These are phyloP conservation scores for Juglanconis sp. DNA, from an alignment of 2,329 filamentous ascomycete species.

Conservation along the genomic window DNA sequence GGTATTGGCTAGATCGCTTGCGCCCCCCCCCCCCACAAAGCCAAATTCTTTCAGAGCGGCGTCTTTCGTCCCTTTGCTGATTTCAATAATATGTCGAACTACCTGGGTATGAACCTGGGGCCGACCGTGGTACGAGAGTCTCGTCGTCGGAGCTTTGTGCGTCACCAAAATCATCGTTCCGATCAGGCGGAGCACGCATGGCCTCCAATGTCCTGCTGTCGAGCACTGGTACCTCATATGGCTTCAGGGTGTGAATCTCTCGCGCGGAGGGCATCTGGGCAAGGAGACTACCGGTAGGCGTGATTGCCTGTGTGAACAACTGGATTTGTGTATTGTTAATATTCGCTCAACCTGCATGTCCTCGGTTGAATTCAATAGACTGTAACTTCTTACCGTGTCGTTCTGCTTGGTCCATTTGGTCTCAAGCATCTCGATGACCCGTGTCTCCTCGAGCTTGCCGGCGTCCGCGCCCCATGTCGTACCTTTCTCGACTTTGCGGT, in stretches of 20 bases:
- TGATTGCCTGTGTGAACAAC: constrained; percentile 78
- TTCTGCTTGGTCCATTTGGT: constrained; percentile 91
- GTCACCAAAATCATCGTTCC: constrained; percentile 38
- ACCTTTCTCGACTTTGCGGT: constrained; percentile 72
- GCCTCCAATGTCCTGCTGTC: constrained; percentile 62
- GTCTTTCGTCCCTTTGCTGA: not conserved
- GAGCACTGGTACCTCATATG: constrained; percentile 63
- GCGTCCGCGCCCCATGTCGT: constrained; percentile 76
- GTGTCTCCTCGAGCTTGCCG: constrained; percentile 77
- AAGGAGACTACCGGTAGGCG: constrained; percentile 67
- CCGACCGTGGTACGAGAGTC: constrained; percentile 20
- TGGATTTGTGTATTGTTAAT: constrained; percentile 32
- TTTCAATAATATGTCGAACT: constrained; percentile 20
- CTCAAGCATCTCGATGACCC: constrained; percentile 83
- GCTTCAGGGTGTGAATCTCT: constrained; percentile 73
- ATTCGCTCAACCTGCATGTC: not conserved
- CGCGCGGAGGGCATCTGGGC: constrained; percentile 82
- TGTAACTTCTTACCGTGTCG: constrained; percentile 66
- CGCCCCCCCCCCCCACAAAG: too few species aligned
- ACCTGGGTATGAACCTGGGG: constrained; percentile 13
- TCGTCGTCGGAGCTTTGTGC: constrained; percentile 43
- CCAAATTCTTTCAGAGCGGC: too few species aligned
- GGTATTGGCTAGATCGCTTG: too few species aligned
- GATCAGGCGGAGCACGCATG: constrained; percentile 54
- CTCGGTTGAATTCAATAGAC: not conserved